phyloP scores from a whole-genome alignment of 2,329 filamentous ascomycete species.

The Pezicula radicicola region DNA sequence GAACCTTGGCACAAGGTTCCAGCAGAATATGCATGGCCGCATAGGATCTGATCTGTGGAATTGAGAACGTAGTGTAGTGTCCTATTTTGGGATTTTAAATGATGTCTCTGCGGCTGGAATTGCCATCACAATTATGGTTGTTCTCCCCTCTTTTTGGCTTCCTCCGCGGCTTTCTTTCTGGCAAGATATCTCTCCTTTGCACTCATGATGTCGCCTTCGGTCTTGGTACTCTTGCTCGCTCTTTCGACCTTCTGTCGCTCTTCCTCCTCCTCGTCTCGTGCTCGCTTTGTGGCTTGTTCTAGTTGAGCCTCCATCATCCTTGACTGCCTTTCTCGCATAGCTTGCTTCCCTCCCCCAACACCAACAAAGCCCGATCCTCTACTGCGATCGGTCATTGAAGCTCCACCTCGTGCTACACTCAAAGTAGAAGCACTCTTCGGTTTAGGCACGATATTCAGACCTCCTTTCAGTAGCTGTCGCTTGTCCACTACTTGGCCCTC shows the following conservation, averaged over 20 bases:
- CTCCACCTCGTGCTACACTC: constrained; percentile 10
- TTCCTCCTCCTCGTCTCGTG: constrained; percentile 59
- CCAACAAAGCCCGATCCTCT: constrained; percentile 36
- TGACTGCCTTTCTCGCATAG: constrained; percentile 72
- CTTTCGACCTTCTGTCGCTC: constrained; percentile 59
- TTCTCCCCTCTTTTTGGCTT: constrained; percentile 54
- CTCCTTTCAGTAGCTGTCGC: constrained; percentile 72
- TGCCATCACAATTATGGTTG: background rate
- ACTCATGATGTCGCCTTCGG: constrained; percentile 69
- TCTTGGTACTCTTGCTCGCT: constrained; percentile 74
- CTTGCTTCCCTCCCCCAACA: constrained; percentile 53
- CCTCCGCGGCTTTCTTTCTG: constrained; percentile 71
- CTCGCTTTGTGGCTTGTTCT: constrained; percentile 68
- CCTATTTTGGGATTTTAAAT: background rate
- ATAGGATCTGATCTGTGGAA: too few relatives aligned
- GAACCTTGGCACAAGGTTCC: too few relatives aligned
- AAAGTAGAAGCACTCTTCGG: constrained; percentile 44
- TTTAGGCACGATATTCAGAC: constrained; percentile 68
- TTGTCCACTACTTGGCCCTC: constrained; percentile 83
- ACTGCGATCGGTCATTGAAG: constrained; percentile 19
- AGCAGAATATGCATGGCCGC: too few relatives aligned
- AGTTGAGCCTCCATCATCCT: constrained; percentile 78
- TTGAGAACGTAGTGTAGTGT: too few relatives aligned
- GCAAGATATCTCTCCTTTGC: constrained; percentile 79
- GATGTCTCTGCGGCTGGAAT: background rate